A percentile compares a stretch with the other conserved stretches of the same genome.
Evolutionary conservation across 805 yeast species (phyloP).

Genomic region (Saccharomycopsis olivae): DNA sequence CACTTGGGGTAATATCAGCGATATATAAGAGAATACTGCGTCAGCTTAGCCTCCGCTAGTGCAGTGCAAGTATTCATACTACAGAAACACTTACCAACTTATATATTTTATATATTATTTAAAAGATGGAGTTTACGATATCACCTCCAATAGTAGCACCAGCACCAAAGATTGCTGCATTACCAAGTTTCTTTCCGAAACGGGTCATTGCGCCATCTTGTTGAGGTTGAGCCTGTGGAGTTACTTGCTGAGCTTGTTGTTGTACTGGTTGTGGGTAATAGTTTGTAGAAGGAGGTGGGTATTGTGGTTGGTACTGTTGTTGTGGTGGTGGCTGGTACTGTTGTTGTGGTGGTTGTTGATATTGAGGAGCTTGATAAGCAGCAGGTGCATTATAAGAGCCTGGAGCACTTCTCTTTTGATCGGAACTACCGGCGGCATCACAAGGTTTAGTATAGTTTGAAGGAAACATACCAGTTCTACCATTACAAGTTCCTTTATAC

Average conservation of each 20-base stretch:
- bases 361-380: conserved; percentile 11
- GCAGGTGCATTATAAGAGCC: conserved; percentile 10
- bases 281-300: conserved; percentile 41
- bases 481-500: conserved; percentile 72
- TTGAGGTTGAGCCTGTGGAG: too few relatives aligned
- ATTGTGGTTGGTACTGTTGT: conserved; percentile 28
- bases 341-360: conserved; percentile 17
- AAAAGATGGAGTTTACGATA: conserved; percentile 63
- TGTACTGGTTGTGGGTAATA: conserved; percentile 33
- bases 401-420: conserved; percentile 10
- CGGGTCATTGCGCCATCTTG: conserved; percentile 34
- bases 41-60: too few relatives aligned
- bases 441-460: conserved; percentile 61
- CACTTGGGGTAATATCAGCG: too few relatives aligned
- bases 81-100: too few relatives aligned
- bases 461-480: conserved; percentile 76
- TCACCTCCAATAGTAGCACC: conserved; percentile 91
- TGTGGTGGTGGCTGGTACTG: conserved; percentile 22
- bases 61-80: too few relatives aligned
- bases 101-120: too few relatives aligned
- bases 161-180: conserved; percentile 93
- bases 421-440: neutral
- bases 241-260: conserved; percentile 23
- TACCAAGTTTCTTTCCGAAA: conserved; percentile 73
- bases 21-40: too few relatives aligned